These are phyloP conservation scores for Wickerhamiella galacta DNA, from an alignment of 805 yeast species.

Conservation along the genomic window DNA sequence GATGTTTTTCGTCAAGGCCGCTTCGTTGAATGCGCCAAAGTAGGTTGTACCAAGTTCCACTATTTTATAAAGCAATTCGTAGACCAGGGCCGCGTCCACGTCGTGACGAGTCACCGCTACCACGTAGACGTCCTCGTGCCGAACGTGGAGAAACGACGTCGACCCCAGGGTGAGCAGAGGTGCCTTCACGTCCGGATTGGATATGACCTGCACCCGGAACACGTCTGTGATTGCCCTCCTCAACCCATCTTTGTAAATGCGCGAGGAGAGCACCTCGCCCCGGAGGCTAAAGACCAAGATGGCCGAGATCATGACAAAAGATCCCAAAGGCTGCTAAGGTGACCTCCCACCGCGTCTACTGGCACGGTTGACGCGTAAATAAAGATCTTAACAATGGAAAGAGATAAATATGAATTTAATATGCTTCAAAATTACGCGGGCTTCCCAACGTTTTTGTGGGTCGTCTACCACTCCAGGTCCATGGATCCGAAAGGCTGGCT, in stretches of 20 bases:
- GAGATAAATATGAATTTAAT: too few species aligned
- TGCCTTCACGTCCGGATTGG: conserved; percentile 42
- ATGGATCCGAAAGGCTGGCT: conserved; percentile 35
- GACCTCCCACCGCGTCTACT: too few species aligned
- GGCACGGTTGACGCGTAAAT: too few species aligned
- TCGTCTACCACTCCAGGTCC: conserved; percentile 33
- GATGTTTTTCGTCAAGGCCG: conserved; percentile 46
- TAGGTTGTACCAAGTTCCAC: conserved; percentile 35
- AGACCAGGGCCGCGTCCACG: conserved; percentile 62
- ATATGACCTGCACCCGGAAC: conserved; percentile 80
- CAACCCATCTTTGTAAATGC: conserved; percentile 56
- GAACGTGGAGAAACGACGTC: conserved; percentile 73
- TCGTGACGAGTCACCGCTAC: conserved; percentile 85
- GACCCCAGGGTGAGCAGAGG: conserved; percentile 80
- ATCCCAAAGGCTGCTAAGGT: too few species aligned
- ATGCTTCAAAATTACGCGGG: too few species aligned
- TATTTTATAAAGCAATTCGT: conserved; percentile 61
- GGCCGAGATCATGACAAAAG: conserved; percentile 61
- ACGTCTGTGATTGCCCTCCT: conserved; percentile 70
- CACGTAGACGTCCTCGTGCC: conserved; percentile 46
- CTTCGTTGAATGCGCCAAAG: conserved; percentile 29
- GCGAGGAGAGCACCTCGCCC: conserved; percentile 72
- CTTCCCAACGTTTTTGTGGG: too few species aligned
- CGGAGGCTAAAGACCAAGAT: conserved; percentile 59
- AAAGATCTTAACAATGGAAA: too few species aligned